Conservation (phyloP, 1,284 basidiomycete species). For the Leccinum angustisporum region DNA sequence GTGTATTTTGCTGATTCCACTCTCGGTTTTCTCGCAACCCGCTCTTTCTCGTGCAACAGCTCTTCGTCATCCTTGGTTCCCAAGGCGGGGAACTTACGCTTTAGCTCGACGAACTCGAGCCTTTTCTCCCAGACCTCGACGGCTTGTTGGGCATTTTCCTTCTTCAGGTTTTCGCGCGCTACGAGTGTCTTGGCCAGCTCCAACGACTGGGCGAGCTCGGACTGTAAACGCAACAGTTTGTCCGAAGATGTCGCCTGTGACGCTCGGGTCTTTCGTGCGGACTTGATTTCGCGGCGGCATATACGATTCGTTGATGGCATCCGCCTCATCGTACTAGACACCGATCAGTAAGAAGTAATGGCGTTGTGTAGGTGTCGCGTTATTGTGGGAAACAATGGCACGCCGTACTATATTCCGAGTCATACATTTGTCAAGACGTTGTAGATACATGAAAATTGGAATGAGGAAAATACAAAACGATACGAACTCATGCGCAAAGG, state of each 20-base stretch:
- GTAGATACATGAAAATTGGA: too few relatives aligned
- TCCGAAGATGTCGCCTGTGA: conserved; percentile 88
- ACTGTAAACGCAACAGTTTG: conserved; percentile 78
- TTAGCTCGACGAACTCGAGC: conserved; percentile 74
- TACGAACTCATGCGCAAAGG: too few relatives aligned
- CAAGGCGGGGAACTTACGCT: conserved; percentile 70
- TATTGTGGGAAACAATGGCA: too few relatives aligned
- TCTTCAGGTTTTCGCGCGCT: conserved; percentile 75
- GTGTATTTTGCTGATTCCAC: conserved; percentile 41
- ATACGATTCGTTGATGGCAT: conserved; percentile 90
- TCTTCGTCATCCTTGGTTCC: conserved; percentile 82
- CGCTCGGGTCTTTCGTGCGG: conserved; percentile 90
- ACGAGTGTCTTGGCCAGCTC: conserved; percentile 73
- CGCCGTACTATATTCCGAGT: too few relatives aligned
- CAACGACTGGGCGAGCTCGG: conserved; percentile 71
- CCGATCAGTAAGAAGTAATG: conserved; percentile 4
- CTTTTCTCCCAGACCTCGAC: conserved; percentile 80
- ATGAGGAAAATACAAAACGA: too few relatives aligned
- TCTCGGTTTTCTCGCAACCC: conserved; percentile 60
- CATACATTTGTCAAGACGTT: too few relatives aligned
- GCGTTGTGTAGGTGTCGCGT: conserved; percentile 51
- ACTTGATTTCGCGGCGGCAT: conserved; percentile 95
- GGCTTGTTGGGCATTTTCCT: conserved; percentile 57
- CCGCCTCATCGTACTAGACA: conserved; percentile 84
- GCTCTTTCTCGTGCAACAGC: conserved; percentile 74